Base-by-base conservation (phyloP, 2,329 filamentous ascomycete genomes). In the Teratosphaeria destructans region DNA sequence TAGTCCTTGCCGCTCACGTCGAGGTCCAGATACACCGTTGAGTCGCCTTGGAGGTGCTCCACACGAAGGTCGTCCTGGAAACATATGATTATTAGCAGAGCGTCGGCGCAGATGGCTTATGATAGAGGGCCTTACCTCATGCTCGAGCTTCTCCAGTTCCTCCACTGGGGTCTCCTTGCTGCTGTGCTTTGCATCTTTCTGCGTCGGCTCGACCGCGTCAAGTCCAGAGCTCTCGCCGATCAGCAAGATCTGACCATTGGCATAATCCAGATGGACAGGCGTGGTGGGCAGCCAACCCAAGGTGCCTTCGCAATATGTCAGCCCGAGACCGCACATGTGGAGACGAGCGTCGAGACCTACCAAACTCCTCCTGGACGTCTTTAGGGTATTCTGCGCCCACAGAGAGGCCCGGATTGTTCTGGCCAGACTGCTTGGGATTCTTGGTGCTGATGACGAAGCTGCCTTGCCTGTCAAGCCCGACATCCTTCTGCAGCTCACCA, bases 391-490 rank as follows among this genome's bases (percentile, higher is more conserved):
- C 82, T 0, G 90, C 84, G 0, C 76, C 79, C 61, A 89, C 76
- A 0, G 84, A 83, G 1, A 95, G 76, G 54, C 78, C 79, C 0
- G 84, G 82, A 61, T 82, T 82, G 2, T 81, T 78, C 0, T 89
- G 89, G 0, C 85, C 84, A 2, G 84, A 79, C 39, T 81, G 84
- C 59, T 86, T 79, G 0, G 91, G 91, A 66, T 95, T 96, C 75
- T 91, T 90, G 34, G 88, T 85, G 64, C 85, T 89, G 57, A 93
- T 73, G 57, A 93, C 81, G 73, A 91, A 95, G 71, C 87, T 89
- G 0, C 89, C 90, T 64, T 86, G 84, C 35, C 83, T 75, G 47
- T 81, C 79, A 6, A 96, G 72, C 0, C 91, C 90, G 12, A 96
- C 79, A 59, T 90, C 85, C 47, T 82, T 78, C 73, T 95, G 90